A percentile compares a stretch with the other conserved stretches of the same genome.
phyloP scores from a whole-genome alignment of 78 protist species.

The slime mould (Dictyostelium discoideum) region DNA sequence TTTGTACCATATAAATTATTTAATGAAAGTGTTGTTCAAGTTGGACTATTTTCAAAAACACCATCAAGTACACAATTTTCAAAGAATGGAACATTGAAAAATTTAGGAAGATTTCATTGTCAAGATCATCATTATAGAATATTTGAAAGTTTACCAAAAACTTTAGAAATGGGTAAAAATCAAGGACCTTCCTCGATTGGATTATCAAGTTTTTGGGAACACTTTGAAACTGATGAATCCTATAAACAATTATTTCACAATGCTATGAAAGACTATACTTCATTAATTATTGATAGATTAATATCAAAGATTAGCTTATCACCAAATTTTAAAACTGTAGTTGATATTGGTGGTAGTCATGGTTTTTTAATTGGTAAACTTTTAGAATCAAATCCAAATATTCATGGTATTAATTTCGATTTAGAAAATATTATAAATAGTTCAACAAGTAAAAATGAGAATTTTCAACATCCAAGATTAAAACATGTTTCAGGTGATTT shows the following conservation, averaged over 20 bases:
- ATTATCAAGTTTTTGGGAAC: neutral
- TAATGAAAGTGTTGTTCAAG: neutral
- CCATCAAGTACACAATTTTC: neutral
- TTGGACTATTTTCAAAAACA: neutral
- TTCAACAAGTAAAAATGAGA: neutral
- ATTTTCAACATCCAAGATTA: neutral
- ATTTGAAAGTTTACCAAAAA: neutral
- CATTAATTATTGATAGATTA: neutral
- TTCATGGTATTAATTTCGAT: slow-evolving; percentile 32
- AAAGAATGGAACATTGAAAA: neutral
- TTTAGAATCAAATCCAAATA: neutral
- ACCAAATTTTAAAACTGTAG: neutral
- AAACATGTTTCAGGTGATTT: neutral
- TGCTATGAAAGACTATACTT: neutral
- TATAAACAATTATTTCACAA: neutral
- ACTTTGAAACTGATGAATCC: neutral
- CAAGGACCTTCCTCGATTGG: too few species aligned
- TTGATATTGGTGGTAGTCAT: slow-evolving; percentile 50
- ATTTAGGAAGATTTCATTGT: neutral
- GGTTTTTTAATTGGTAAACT: neutral
- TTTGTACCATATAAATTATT: neutral
- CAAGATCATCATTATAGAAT: neutral
- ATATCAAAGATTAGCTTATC: neutral
- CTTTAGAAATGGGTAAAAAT: neutral
- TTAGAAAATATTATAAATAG: neutral